Percentiles rank a stretch among this genome's conserved stretches.
phyloP scores from a whole-genome alignment of 148 eudicot genomes.

The Camellia sinensis region DNA sequence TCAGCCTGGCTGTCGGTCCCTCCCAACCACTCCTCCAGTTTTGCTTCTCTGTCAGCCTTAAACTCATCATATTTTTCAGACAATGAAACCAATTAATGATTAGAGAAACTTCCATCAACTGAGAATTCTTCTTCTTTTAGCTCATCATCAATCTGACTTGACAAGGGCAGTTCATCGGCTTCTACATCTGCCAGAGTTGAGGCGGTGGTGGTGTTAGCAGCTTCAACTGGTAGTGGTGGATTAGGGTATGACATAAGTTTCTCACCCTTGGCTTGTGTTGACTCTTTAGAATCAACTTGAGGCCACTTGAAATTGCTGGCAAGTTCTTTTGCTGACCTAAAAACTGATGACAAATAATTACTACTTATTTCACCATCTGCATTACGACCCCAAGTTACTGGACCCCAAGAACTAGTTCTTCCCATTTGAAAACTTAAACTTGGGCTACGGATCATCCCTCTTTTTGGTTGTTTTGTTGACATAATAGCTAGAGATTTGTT shows the following conservation, averaged over 20 bases:
- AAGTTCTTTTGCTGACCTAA: conserved; percentile 59
- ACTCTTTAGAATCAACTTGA: conserved; percentile 36
- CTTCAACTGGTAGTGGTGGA: conserved; percentile 6
- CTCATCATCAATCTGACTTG: conserved; percentile 38
- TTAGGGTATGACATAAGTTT: conserved; percentile 8
- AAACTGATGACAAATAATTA: conserved; percentile 56
- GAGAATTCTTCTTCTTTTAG: conserved; percentile 22
- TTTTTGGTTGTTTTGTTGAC: conserved; percentile 54
- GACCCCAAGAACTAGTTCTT: conserved; percentile 60
- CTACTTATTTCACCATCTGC: conserved; percentile 31
- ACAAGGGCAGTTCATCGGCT: conserved; percentile 45
- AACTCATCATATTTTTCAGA: conserved; percentile 52
- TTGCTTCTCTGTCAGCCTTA: conserved; percentile 67
- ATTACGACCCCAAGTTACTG: conserved; percentile 48
- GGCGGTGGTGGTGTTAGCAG: conserved; percentile 10
- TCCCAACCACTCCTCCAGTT: conserved; percentile 68
- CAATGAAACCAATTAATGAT: conserved; percentile 18
- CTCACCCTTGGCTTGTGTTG: conserved; percentile 16
- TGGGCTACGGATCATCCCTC: conserved; percentile 47
- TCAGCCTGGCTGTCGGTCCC: conserved; percentile 15
- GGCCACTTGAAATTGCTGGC: conserved; percentile 54
- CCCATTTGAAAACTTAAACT: conserved; percentile 37
- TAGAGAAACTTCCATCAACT: conserved; percentile 14
- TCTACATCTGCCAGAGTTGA: conserved; percentile 18
- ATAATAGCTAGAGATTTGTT: conserved; percentile 51